Evolutionary conservation across 805 yeast species (phyloP), one percentile per base, ranked within the genome.

Genomic region (Nakazawaea siamensis): DNA sequence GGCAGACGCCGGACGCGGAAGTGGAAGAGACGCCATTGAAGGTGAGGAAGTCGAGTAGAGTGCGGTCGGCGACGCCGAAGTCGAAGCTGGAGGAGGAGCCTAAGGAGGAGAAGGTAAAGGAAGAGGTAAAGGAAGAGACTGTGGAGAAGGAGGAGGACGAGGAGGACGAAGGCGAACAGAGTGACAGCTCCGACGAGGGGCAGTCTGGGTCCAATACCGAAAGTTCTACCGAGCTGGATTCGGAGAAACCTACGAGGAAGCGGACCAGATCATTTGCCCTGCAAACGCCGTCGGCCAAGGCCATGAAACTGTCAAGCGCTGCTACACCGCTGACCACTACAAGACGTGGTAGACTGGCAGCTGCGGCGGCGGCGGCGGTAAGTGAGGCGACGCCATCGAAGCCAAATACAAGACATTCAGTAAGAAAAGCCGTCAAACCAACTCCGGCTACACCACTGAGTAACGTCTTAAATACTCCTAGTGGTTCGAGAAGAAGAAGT

Each of bases 331-430:
- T 30, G 9, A 24, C 40, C 4, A 37, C n/a, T n/a, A n/a, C 36
- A 24, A 27, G 40, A 18, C 24, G 33, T 9, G 28, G 36, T 4
- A 23, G 40, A 15, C 27, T 31, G n/a, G 26, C 18, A 10, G 17
- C 30, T 13, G 23, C 31, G 9, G 31, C 18, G n/a, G 25, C 19
- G 10, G 32, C 14, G 19, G 27, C 17, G n/a, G n/a, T n/a, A n/a
- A n/a, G n/a, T n/a, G 35, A 27, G 11, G 29, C 29, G 10, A 37
- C 40, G 5, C 40, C 40, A 8, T 37, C 40, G 6, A 37, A 32
- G 16, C 36, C 40, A 14, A 15, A 29, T 9, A 37, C 31, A 21
- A 27, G 40, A 16, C 11, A 8, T 8, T 24, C 27, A n/a, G 27
- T 24, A 6, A n/a, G 27, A 12, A 24, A 24, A 24, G 11, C 27